These are phyloP conservation scores for Phytophthora cajani DNA, from an alignment of 352 stramenopile species.

Conservation along the genomic window DNA sequence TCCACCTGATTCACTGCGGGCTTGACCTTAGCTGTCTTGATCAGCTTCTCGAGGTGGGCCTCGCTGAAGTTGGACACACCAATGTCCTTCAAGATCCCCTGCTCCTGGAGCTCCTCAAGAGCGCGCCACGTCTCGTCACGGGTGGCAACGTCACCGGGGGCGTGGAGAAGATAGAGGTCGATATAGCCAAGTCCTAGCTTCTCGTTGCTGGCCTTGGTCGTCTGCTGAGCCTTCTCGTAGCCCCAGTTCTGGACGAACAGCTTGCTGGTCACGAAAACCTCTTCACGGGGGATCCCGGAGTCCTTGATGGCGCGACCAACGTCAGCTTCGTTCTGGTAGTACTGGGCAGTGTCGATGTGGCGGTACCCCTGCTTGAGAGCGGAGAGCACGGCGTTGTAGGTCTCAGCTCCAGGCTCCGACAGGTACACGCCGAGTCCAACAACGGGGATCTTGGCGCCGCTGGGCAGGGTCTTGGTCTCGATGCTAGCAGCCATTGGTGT, in stretches of 20 bases:
- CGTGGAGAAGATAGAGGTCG: slow-evolving; percentile 82
- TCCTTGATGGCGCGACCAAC: slow-evolving; percentile 79
- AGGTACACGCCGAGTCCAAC: slow-evolving; percentile 67
- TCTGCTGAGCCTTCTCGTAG: slow-evolving; percentile 69
- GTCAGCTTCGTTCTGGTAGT: slow-evolving; percentile 89
- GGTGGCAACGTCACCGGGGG: slow-evolving; percentile 47
- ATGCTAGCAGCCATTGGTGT: slow-evolving; percentile 5
- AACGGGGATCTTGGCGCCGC: slow-evolving; percentile 49
- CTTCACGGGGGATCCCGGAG: slow-evolving; percentile 65
- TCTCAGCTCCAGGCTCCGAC: slow-evolving; percentile 51
- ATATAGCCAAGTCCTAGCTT: slow-evolving; percentile 81
- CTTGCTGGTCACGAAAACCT: slow-evolving; percentile 90
- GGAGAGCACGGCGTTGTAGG: slow-evolving; percentile 58
- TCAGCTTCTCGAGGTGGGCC: slow-evolving; percentile 82
- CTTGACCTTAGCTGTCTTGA: slow-evolving; percentile 57
- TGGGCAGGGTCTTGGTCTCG: slow-evolving; percentile 49
- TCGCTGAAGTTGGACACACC: slow-evolving; percentile 91
- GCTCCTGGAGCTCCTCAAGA: slow-evolving; percentile 54
- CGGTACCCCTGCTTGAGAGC: slow-evolving; percentile 82
- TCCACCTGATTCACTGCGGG: slow-evolving; percentile 87
- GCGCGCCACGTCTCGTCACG: slow-evolving; percentile 59
- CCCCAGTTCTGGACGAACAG: slow-evolving; percentile 64
- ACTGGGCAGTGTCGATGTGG: slow-evolving; percentile 90
- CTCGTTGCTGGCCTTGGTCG: slow-evolving; percentile 52
- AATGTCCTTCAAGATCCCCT: slow-evolving; percentile 79